Evolutionary conservation across 2,329 filamentous ascomycete species (phyloP).

Genomic region (Hypoxylon sp.): DNA sequence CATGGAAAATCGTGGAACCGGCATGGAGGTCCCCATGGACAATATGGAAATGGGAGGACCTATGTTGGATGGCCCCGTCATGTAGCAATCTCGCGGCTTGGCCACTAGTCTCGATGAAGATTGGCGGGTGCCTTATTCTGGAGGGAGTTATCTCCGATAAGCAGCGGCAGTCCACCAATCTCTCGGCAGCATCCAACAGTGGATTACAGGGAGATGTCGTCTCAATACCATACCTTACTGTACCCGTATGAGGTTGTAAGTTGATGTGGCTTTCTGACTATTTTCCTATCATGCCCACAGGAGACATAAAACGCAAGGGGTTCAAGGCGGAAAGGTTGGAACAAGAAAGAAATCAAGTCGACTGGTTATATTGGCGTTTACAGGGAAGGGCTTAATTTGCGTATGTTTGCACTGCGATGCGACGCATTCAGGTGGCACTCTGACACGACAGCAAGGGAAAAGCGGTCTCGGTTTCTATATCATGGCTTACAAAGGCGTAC

Average conservation of each 20-base stretch:
- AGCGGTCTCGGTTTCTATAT: slow-evolving; percentile 23
- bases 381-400: slow-evolving; percentile 33
- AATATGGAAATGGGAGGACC: slow-evolving; percentile 56
- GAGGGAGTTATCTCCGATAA: background rate
- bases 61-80: slow-evolving; percentile 55
- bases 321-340: background rate
- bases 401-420: slow-evolving; percentile 29
- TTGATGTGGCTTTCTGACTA: background rate
- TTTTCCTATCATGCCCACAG: background rate
- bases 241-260: background rate
- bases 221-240: background rate
- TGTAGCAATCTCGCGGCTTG: slow-evolving; percentile 47
- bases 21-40: slow-evolving; percentile 57
- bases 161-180: background rate
- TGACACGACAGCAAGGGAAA: slow-evolving; percentile 25
- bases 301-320: background rate
- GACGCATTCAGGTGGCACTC: slow-evolving; percentile 31
- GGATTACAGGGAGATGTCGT: background rate
- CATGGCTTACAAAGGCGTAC: slow-evolving; percentile 34
- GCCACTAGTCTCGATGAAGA: background rate
- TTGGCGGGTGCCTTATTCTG: background rate
- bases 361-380: slow-evolving; percentile 36
- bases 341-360: slow-evolving; percentile 16
- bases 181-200: background rate
- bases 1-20: slow-evolving; percentile 53